Evolutionary conservation across 2,329 filamentous ascomycete genomes (phyloP).

Genomic region (Aspergillus neotritici): DNA sequence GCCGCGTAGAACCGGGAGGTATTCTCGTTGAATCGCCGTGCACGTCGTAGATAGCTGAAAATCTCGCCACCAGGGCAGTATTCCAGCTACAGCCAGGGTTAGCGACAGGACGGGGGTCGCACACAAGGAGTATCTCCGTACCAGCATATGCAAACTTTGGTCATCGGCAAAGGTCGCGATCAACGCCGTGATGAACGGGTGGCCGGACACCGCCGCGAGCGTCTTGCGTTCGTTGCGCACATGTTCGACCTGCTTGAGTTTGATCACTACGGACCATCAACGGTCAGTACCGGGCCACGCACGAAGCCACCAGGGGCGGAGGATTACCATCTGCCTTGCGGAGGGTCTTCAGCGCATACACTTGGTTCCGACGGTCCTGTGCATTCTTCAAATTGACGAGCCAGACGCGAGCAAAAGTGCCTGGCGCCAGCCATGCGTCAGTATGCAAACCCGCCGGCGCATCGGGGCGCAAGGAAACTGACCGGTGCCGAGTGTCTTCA

Average conservation of each 20-base stretch:
- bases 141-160: conserved; percentile 53
- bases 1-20: conserved; percentile 62
- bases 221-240: conserved; percentile 62
- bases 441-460: conserved; percentile 4
- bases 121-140: conserved; percentile 20
- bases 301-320: conserved; percentile 2
- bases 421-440: conserved; percentile 26
- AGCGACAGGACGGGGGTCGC: background rate
- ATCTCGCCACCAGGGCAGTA: conserved; percentile 64
- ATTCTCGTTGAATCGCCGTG: conserved; percentile 57
- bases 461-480: conserved; percentile 12
- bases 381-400: conserved; percentile 40
- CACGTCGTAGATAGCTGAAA: conserved; percentile 59
- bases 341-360: conserved; percentile 47
- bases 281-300: conserved; percentile 7
- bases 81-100: conserved; percentile 45
- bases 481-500: conserved; percentile 49
- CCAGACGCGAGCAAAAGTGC: conserved; percentile 50
- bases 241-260: conserved; percentile 64
- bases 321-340: conserved; percentile 46
- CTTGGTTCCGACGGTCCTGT: conserved; percentile 30
- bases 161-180: conserved; percentile 60
- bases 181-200: conserved; percentile 62
- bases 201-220: conserved; percentile 56
- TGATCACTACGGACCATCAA: conserved; percentile 39